Conservation (phyloP, 2,329 filamentous ascomycete species). For the Periconia sp. region DNA sequence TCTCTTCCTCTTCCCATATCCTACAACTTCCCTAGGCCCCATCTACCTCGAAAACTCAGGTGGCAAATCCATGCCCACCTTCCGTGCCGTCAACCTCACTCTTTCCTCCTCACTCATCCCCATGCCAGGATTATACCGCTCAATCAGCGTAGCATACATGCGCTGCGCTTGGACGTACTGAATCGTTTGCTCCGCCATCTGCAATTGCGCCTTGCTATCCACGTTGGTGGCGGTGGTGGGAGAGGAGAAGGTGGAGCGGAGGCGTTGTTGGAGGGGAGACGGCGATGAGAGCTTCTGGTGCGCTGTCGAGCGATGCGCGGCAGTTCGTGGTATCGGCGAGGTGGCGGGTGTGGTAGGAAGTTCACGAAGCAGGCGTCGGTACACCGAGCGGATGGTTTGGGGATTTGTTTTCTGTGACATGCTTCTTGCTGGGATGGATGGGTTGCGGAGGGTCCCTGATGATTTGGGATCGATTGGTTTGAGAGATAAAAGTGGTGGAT, state of each 20-base stretch:
- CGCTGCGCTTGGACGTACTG: constrained; percentile 85
- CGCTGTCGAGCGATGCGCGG: constrained; percentile 13
- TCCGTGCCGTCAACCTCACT: constrained; percentile 77
- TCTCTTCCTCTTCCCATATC: not conserved
- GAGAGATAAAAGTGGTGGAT: not conserved
- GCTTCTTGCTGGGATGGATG: constrained; percentile 34
- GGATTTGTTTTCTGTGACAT: constrained; percentile 35
- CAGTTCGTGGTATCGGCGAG: constrained; percentile 22
- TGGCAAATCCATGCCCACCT: constrained; percentile 89
- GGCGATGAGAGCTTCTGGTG: constrained; percentile 54
- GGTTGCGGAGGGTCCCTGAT: not conserved
- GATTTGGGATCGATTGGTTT: not conserved
- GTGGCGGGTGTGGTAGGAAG: constrained; percentile 64
- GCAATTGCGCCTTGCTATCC: constrained; percentile 19
- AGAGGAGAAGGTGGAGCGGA: constrained; percentile 64
- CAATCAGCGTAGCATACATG: constrained; percentile 76
- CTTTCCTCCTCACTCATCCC: constrained; percentile 82
- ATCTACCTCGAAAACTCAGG: constrained; percentile 52
- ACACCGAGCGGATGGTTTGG: constrained; percentile 68
- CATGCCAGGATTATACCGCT: constrained; percentile 93
- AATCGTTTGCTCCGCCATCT: constrained; percentile 75
- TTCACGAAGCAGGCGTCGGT: constrained; percentile 86
- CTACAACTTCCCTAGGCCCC: not conserved
- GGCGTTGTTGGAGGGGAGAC: constrained; percentile 68
- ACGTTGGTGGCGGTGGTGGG: constrained; percentile 4